These are phyloP conservation scores for Aspergillus candidus DNA, from an alignment of 2,329 filamentous ascomycete species.

Conservation along the genomic window DNA sequence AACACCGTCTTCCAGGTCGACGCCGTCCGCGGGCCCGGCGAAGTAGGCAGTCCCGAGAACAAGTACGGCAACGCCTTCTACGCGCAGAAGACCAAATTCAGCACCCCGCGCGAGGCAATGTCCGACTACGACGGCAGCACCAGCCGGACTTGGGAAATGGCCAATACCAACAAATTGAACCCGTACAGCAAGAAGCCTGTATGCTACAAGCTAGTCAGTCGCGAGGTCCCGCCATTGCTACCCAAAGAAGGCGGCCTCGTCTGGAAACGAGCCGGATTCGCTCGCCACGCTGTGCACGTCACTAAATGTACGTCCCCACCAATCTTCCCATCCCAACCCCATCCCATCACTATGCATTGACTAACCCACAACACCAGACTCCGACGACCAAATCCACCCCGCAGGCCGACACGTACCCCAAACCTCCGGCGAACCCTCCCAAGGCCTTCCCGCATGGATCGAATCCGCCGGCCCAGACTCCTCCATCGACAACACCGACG, in stretches of 20 bases:
- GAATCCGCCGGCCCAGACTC: slow-evolving; percentile 56
- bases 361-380: slow-evolving; percentile 47
- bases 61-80: slow-evolving; percentile 87
- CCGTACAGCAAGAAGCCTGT: slow-evolving; percentile 78
- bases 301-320: slow-evolving; percentile 64
- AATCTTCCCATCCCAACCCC: not conserved
- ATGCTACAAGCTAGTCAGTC: slow-evolving; percentile 81
- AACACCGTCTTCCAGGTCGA: slow-evolving; percentile 86
- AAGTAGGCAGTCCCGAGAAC: slow-evolving; percentile 76
- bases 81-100: slow-evolving; percentile 73
- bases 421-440: slow-evolving; percentile 71
- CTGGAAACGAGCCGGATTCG: slow-evolving; percentile 85
- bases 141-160: slow-evolving; percentile 83
- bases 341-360: not conserved
- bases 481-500: slow-evolving; percentile 70
- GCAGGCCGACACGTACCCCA: slow-evolving; percentile 84
- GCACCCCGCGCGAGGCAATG: slow-evolving; percentile 60
- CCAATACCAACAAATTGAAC: slow-evolving; percentile 77
- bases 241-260: slow-evolving; percentile 77
- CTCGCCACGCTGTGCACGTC: slow-evolving; percentile 78
- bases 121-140: slow-evolving; percentile 78
- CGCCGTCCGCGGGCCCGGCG: slow-evolving; percentile 61
- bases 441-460: slow-evolving; percentile 71
- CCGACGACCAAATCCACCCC: slow-evolving; percentile 74
- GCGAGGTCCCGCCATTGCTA: slow-evolving; percentile 71